These are phyloP conservation scores for Guyanaporus albipodus DNA, from an alignment of 768 basidiomycete species.

Conservation along the genomic window DNA sequence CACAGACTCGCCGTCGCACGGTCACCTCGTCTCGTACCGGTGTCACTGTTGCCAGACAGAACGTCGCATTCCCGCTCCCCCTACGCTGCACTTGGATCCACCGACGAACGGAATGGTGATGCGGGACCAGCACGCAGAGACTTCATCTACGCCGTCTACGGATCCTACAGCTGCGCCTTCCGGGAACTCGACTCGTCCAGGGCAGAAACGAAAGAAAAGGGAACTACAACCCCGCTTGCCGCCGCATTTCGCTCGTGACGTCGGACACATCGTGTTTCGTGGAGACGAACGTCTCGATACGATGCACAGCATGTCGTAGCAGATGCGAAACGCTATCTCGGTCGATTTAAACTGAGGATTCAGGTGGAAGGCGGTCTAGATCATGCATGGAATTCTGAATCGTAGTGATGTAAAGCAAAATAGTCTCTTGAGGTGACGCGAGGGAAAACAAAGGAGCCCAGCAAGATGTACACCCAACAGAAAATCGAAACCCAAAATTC, in stretches of 20 bases:
- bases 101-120: background rate
- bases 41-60: conserved; percentile 55
- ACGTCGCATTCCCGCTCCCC: conserved; percentile 69
- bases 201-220: conserved; percentile 18
- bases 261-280: conserved; percentile 63
- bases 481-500: conserved; percentile 2
- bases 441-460: background rate
- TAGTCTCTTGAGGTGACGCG: background rate
- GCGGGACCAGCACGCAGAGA: background rate
- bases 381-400: too few relatives aligned
- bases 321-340: background rate
- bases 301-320: background rate
- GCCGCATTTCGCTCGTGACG: conserved; percentile 59
- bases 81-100: conserved; percentile 25
- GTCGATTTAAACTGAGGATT: background rate
- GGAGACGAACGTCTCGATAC: conserved; percentile 49
- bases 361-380: too few relatives aligned
- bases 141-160: background rate
- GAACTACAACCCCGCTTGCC: conserved; percentile 37
- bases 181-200: background rate
- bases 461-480: background rate
- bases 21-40: conserved; percentile 53
- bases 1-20: conserved; percentile 44
- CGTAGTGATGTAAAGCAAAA: background rate
- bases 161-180: background rate